phyloP scores from a whole-genome alignment of 2,329 filamentous ascomycete species.

The Aspergillus cejpii region DNA sequence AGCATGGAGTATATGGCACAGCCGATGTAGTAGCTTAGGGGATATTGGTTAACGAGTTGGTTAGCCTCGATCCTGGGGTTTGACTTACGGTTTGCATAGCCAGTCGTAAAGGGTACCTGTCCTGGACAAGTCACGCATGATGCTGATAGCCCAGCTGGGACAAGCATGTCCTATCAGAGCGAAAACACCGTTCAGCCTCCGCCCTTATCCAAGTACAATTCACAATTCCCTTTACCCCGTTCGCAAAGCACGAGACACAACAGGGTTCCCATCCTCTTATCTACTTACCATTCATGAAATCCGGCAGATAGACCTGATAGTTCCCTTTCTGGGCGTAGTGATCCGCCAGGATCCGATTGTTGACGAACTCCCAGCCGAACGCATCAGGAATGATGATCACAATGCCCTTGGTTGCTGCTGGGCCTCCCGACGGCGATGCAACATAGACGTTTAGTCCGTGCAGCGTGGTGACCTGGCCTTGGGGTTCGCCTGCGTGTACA shows the following conservation, averaged over 20 bases:
- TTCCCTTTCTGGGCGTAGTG: constrained; percentile 47
- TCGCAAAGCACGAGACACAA: no score
- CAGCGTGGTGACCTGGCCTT: constrained; percentile 42
- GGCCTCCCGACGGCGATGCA: constrained; percentile 32
- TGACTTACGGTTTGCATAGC: constrained; percentile 17
- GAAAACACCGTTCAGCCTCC: no score
- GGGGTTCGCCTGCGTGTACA: constrained; percentile 42
- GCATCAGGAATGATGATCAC: constrained; percentile 52
- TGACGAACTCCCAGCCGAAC: constrained; percentile 51
- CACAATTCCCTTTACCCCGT: not conserved
- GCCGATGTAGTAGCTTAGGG: constrained; percentile 11
- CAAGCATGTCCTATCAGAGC: constrained; percentile 13
- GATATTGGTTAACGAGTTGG: constrained; percentile 2
- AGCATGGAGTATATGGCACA: constrained; percentile 8
- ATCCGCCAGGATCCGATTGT: constrained; percentile 50
- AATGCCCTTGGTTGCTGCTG: constrained; percentile 40
- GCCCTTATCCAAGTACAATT: no score
- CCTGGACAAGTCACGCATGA: constrained; percentile 6
- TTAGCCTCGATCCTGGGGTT: not conserved
- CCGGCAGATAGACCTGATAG: constrained; percentile 50
- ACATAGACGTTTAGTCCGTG: constrained; percentile 49
- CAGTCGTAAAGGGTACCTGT: constrained; percentile 8
- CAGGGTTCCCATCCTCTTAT: no score
- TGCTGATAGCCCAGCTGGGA: constrained; percentile 9
- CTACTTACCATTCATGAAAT: constrained; percentile 51